phyloP scores from a whole-genome alignment of 108 stramenopile species.

The Ochromonas danica region DNA sequence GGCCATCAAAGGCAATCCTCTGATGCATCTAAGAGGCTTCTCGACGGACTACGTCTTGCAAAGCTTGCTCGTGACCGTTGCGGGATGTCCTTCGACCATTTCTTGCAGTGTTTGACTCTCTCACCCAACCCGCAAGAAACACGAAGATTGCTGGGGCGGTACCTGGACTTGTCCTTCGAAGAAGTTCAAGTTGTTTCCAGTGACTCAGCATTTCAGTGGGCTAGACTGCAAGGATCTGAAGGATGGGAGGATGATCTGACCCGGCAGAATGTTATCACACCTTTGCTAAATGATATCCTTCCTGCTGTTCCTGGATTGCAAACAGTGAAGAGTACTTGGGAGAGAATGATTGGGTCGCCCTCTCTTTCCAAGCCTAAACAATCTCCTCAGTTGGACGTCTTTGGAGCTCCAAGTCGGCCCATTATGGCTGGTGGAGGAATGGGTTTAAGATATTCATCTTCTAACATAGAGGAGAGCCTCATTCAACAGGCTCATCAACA shows the following conservation, averaged over 20 bases:
- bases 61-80: background rate
- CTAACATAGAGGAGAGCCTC: too few species aligned
- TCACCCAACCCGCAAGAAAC: background rate
- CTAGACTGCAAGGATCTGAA: background rate
- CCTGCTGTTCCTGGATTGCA: too few species aligned
- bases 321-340: too few species aligned
- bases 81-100: background rate
- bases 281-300: background rate
- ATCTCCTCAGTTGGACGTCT: too few species aligned
- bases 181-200: background rate
- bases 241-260: background rate
- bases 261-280: background rate
- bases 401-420: too few species aligned
- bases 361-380: too few species aligned
- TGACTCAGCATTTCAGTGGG: background rate
- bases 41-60: background rate
- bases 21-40: background rate
- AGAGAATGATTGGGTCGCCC: too few species aligned
- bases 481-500: too few species aligned
- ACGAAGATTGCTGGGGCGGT: background rate
- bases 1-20: too few species aligned
- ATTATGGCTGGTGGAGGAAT: too few species aligned
- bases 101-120: background rate
- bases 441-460: too few species aligned
- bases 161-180: background rate